phyloP scores from a whole-genome alignment of 1,284 basidiomycete species.

The Cutaneotrichosporon mucoides region DNA sequence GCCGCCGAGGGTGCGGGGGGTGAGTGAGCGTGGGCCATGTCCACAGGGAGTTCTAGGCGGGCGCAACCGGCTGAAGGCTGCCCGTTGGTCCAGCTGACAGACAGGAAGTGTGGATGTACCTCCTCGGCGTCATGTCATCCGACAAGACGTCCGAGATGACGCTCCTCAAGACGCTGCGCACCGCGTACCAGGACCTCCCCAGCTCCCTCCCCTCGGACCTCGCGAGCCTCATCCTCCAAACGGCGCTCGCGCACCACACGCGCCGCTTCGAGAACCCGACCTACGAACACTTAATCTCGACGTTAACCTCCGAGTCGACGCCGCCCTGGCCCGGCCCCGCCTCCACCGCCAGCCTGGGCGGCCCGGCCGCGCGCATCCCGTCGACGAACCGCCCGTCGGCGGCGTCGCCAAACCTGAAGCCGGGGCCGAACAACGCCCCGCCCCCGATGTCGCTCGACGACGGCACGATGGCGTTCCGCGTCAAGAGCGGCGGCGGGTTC shows the following conservation, averaged over 20 bases:
- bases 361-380: background rate
- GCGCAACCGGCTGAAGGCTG: no score
- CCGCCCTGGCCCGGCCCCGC: background rate
- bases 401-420: background rate
- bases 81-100: background rate
- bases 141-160: constrained; percentile 47
- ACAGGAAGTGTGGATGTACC: constrained; percentile 50
- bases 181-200: constrained; percentile 31
- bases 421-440: background rate
- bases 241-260: constrained; percentile 42
- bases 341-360: background rate
- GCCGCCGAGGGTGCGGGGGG: constrained; percentile 39
- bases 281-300: constrained; percentile 43
- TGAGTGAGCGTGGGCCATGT: constrained; percentile 17
- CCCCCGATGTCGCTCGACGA: constrained; percentile 16
- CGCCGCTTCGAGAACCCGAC: constrained; percentile 44
- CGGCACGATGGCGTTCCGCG: constrained; percentile 8
- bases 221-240: constrained; percentile 32
- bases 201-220: constrained; percentile 31
- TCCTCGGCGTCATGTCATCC: constrained; percentile 40
- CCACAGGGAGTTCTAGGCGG: no score
- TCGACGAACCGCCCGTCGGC: background rate
- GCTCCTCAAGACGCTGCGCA: constrained; percentile 32
- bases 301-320: constrained; percentile 35
- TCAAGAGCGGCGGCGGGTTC: constrained; percentile 10